phyloP scores from a whole-genome alignment of 1,139 yeast species.

The Yamadazyma siamensis region DNA sequence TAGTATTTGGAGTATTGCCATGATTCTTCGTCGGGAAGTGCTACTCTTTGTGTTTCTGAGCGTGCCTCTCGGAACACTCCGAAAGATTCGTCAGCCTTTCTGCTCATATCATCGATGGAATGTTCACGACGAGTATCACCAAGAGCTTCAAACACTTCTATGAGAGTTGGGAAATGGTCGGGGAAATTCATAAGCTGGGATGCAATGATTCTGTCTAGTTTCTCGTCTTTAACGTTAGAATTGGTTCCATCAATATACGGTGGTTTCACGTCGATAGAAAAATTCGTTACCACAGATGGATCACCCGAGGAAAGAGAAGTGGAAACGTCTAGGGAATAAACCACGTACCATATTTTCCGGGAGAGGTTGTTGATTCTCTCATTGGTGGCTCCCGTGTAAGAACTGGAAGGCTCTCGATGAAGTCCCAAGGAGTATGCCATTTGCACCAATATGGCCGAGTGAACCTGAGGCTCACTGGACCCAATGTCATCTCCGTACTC shows the following conservation, averaged over 20 bases:
- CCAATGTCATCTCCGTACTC: slow-evolving; percentile 52
- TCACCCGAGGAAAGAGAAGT: slow-evolving; percentile 35
- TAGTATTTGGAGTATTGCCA: slow-evolving; percentile 4
- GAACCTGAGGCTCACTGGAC: slow-evolving; percentile 42
- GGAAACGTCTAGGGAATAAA: slow-evolving; percentile 29
- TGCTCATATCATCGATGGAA: neutral
- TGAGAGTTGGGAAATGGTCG: slow-evolving; percentile 1
- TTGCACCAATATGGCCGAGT: slow-evolving; percentile 36
- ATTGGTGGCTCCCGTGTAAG: slow-evolving; percentile 15
- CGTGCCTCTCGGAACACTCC: neutral
- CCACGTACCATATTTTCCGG: slow-evolving; percentile 31
- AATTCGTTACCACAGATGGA: slow-evolving; percentile 22
- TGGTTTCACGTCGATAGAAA: slow-evolving; percentile 28
- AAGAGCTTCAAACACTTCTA: slow-evolving; percentile 2
- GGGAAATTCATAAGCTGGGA: slow-evolving; percentile 1
- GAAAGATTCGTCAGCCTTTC: neutral
- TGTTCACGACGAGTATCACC: neutral
- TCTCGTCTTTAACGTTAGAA: slow-evolving; percentile 22
- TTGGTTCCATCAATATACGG: slow-evolving; percentile 17
- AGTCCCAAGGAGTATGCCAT: slow-evolving; percentile 46
- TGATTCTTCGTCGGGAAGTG: neutral
- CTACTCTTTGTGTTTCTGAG: neutral
- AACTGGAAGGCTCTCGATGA: slow-evolving; percentile 36
- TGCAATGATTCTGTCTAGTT: slow-evolving; percentile 20
- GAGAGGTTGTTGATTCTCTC: slow-evolving; percentile 27